Percentiles rank a stretch among this genome's conserved stretches.
Conservation (phyloP, 352 stramenopile species). For the Globisporangium rhizosaccharum region DNA sequence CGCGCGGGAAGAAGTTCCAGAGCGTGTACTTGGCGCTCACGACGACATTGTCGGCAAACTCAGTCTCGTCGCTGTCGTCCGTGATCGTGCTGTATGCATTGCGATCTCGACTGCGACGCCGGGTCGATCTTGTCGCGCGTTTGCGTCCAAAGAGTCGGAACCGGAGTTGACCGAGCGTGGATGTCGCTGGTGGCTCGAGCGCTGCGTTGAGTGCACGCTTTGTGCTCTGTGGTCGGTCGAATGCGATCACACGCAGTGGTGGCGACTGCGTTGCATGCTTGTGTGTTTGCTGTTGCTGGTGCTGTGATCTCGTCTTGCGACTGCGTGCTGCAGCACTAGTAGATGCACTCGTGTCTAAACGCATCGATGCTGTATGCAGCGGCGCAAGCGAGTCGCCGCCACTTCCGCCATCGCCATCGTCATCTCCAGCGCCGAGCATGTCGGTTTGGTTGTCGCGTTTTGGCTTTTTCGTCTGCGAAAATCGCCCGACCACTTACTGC, state of each 20-base stretch:
- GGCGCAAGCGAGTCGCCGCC: not conserved
- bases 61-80: not conserved
- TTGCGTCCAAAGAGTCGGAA: conserved; percentile 8
- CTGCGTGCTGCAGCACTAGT: not conserved
- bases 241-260: conserved; percentile 30
- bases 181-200: not conserved
- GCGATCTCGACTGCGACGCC: not conserved
- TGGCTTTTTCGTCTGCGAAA: not conserved
- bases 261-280: not conserved
- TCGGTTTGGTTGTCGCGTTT: too few species aligned
- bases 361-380: not conserved
- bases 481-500: too few species aligned
- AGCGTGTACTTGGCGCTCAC: conserved; percentile 79
- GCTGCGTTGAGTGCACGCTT: conserved; percentile 13
- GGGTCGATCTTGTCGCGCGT: not conserved
- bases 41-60: conserved; percentile 63
- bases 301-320: not conserved
- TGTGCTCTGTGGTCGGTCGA: conserved; percentile 32
- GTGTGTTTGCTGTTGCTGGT: too few species aligned
- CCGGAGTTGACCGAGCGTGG: conserved; percentile 3
- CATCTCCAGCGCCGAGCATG: not conserved
- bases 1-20: conserved; percentile 70
- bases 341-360: not conserved
- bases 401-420: not conserved
- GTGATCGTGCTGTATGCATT: not conserved